Conservation (phyloP, 768 basidiomycete genomes). For the Coprinellus micaceus region DNA sequence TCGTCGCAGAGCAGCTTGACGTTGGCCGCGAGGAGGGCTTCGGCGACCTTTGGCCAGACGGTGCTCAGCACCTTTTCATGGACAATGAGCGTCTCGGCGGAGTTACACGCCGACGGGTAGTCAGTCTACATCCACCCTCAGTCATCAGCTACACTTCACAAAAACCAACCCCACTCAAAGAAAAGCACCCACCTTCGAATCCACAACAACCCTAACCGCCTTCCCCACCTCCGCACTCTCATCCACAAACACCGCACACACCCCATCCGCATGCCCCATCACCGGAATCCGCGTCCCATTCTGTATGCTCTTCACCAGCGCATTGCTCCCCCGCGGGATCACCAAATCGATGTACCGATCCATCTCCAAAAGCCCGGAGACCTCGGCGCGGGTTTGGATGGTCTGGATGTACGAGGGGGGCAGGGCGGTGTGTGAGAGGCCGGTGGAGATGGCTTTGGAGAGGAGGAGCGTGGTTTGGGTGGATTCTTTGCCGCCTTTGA, state of each 20-base stretch:
- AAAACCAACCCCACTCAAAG: too few species aligned
- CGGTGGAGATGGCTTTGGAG: conserved; percentile 73
- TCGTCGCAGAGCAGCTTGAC: conserved; percentile 83
- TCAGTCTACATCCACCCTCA: conserved; percentile 55
- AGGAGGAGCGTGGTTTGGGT: conserved; percentile 73
- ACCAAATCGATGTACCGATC: conserved; percentile 96
- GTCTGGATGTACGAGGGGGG: conserved; percentile 84
- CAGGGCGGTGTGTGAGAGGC: conserved; percentile 68
- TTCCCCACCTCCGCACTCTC: conserved; percentile 74
- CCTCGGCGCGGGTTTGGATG: conserved; percentile 88
- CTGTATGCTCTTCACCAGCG: conserved; percentile 85
- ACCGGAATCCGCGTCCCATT: conserved; percentile 90
- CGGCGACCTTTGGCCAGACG: conserved; percentile 79
- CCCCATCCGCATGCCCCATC: conserved; percentile 98
- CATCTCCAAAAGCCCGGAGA: conserved; percentile 78
- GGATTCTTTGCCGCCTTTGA: conserved; percentile 98
- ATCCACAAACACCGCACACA: conserved; percentile 90
- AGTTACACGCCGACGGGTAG: conserved; percentile 95
- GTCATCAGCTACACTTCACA: too few species aligned
- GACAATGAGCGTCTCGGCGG: conserved; percentile 84
- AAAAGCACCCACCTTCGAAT: conserved; percentile 99
- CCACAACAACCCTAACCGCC: conserved; percentile 76
- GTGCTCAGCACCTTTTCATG: conserved; percentile 69
- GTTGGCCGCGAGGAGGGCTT: conserved; percentile 59
- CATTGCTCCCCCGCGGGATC: conserved; percentile 93